A percentile compares a stretch with the other conserved stretches of the same genome.
Conservation (phyloP, 371 early-diverging fungal genomes). For the Saksenaea oblongispora region DNA sequence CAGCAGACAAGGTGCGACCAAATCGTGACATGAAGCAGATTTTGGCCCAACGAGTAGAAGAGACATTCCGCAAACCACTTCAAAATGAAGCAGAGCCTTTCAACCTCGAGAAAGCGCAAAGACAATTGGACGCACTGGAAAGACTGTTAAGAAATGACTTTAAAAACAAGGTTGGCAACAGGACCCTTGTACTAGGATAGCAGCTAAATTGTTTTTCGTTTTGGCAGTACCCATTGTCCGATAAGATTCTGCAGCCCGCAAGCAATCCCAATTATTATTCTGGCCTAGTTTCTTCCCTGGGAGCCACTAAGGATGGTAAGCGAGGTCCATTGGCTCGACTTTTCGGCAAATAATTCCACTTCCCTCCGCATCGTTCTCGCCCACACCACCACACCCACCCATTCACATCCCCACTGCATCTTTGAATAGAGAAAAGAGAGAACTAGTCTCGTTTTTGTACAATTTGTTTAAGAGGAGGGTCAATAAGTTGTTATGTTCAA, state of each 20-base stretch:
- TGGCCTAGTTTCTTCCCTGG: conserved; percentile 48
- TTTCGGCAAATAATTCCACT: neutral
- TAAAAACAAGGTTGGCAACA: conserved; percentile 47
- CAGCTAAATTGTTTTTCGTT: neutral
- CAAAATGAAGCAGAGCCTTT: conserved; percentile 28
- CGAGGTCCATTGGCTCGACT: conserved; percentile 31
- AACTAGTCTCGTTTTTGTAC: neutral
- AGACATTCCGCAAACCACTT: conserved; percentile 46
- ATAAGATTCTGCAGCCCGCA: conserved; percentile 57
- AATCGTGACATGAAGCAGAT: conserved; percentile 61
- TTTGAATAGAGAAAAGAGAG: neutral
- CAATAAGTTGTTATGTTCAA: neutral
- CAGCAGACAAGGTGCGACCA: conserved; percentile 60
- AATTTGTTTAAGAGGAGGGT: neutral
- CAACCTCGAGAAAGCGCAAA: conserved; percentile 42
- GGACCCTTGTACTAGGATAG: neutral
- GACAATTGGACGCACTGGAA: conserved; percentile 52
- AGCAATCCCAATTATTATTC: conserved; percentile 65
- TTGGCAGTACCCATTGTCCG: conserved; percentile 59
- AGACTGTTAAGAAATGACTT: conserved; percentile 55
- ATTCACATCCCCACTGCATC: neutral
- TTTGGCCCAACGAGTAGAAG: conserved; percentile 52
- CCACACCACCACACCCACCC: neutral
- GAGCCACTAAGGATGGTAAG: conserved; percentile 48
- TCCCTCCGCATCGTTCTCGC: neutral